Percentiles rank a stretch among this genome's conserved stretches.
Evolutionary conservation across 176 grass and related monocot genomes (phyloP).

Genomic region (Hyparrhenia diplandra): DNA sequence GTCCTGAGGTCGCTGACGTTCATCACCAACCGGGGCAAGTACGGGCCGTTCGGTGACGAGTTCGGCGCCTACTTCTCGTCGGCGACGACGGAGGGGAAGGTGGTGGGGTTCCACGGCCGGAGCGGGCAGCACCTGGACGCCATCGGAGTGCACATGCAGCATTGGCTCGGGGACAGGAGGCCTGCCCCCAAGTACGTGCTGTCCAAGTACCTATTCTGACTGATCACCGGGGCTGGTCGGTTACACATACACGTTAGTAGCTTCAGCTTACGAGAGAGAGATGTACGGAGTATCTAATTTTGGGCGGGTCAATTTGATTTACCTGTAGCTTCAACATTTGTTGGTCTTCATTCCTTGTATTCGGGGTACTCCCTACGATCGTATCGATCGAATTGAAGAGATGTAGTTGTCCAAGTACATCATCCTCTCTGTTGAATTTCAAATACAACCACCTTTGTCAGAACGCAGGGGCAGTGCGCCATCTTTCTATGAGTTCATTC

Average conservation of each 20-base stretch:
- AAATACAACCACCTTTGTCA: not conserved
- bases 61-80: slow-evolving; percentile 64
- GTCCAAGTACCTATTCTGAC: slow-evolving; percentile 84
- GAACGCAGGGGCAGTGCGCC: not conserved
- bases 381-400: not conserved
- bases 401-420: not conserved
- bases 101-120: slow-evolving; percentile 86
- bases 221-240: not conserved
- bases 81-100: slow-evolving; percentile 66
- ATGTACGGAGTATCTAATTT: slow-evolving; percentile 9
- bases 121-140: slow-evolving; percentile 76
- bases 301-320: not conserved
- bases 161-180: slow-evolving; percentile 71
- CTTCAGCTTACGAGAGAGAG: not conserved
- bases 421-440: not conserved
- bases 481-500: not conserved
- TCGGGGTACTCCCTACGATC: not conserved
- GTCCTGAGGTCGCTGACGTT: slow-evolving; percentile 76
- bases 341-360: not conserved
- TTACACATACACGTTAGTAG: not conserved
- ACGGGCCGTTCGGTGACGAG: slow-evolving; percentile 77
- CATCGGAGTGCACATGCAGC: slow-evolving; percentile 94
- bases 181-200: slow-evolving; percentile 44
- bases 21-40: slow-evolving; percentile 62
- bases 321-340: not conserved